Evolutionary conservation across 768 basidiomycete genomes (phyloP), one percentile per base, ranked within the genome.

Genomic region (Candolleomyces aberdarensis): DNA sequence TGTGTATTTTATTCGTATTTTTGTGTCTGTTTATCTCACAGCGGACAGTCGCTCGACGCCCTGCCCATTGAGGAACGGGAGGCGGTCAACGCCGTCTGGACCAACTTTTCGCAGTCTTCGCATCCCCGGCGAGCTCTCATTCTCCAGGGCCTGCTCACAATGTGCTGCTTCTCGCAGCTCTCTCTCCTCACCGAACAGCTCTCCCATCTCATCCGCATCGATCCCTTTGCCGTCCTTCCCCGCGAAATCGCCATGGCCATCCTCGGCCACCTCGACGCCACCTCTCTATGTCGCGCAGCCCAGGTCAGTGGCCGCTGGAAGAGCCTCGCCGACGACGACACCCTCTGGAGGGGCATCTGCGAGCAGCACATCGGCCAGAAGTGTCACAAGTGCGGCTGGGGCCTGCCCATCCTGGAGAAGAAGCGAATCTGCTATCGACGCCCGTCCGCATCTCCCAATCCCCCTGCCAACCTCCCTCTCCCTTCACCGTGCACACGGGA

Each of bases 161-260:
- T 99, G 94, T 98, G 96, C 74, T 98, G 97, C 76, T 98, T 97
- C 79, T 96, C 92, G 51, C 95, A 99, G 70, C 88, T 99, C 31
- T 98, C 97, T 29, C 90, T 98, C 54, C 88, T 99, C 61, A 90
- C 94, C 32, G 93, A 97, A 64, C 90, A 94, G 57, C 91, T 98
- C 62, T 80, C 87, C 39, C 88, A 92, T 65, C 88, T 98, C 66
- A 98, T 97, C 72, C 89, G 97, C 66, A 88, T 98, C 73, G 97
- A 99, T 72, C 97, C 96, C 10, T 94, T 98, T 74, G 76, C 82
- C 50, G 85, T 94, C 64, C 84, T 99, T 51, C 97, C 97, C 2
- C 87, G 92, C 62, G 96, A 99, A 73, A 83, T 97, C 67, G 85
- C 83, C 19, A 84, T 98, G 71, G 92, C 87, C 70, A 84, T 97